Evolutionary conservation across 768 basidiomycete species (phyloP).

Genomic region (Exidia glandulosa): DNA sequence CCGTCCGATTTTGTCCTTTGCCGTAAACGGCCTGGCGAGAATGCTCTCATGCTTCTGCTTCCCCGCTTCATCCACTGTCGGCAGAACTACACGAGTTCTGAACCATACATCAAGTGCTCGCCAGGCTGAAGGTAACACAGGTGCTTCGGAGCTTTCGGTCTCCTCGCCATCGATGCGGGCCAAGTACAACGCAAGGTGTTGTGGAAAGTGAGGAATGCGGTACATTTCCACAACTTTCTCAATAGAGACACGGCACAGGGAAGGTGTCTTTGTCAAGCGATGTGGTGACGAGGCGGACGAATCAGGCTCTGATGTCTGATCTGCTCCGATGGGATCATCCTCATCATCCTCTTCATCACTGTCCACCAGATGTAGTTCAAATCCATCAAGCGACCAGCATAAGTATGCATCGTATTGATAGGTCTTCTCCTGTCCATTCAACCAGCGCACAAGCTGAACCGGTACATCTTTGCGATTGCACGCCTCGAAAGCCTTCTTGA

Average conservation of each 20-base stretch:
- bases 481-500: conserved; percentile 7
- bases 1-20: background rate
- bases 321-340: background rate
- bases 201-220: background rate
- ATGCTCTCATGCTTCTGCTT: background rate
- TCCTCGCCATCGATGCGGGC: background rate
- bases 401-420: conserved; percentile 1
- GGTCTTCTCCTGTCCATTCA: conserved; percentile 2
- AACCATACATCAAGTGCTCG: background rate
- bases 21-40: background rate
- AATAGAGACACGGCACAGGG: background rate
- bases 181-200: background rate
- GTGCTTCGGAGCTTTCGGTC: background rate
- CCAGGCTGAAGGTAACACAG: background rate
- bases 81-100: background rate
- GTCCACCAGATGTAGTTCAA: background rate
- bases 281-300: background rate
- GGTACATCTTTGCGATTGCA: conserved; percentile 6
- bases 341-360: background rate
- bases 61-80: background rate
- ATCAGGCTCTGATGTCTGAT: background rate
- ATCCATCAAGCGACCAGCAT: background rate
- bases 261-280: background rate
- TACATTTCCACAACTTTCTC: background rate
- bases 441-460: conserved; percentile 5